Base-by-base conservation (phyloP, 2,329 filamentous ascomycete genomes). In the Curvularia sp. region DNA sequence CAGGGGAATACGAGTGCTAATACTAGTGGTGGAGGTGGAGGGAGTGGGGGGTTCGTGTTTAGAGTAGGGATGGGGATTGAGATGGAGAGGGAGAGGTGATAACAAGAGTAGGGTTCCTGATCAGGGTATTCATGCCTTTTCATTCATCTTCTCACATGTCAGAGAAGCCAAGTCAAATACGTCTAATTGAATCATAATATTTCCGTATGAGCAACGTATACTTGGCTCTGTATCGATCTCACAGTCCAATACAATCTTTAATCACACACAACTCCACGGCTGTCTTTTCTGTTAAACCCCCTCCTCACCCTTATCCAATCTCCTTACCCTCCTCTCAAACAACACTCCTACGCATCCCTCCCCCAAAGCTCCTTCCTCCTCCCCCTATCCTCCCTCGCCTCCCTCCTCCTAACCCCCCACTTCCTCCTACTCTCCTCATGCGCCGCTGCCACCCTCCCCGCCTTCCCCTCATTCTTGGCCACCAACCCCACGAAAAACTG, bases 401-500 rank as follows among this genome's bases (percentile, higher is more conserved):
- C 82, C 61, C 80, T 81, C 75, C 85, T 84, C 77, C 82, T 83
- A 50, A 74, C 72, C 31, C 88, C 88, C 88, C 88, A 90, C 75
- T 79, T 82, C 55, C 77, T 80, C 78, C 86, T 86, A 44, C 85
- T 80, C 47, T 77, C 81, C 68, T 85, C 82, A 67, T 86, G 71
- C 65, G 77, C 83, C 80, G 61, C 82, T 41, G 75, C 74, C 10
- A 81, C 78, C 60, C 73, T 65, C 65, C 75, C 73, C 58, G 75
- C 77, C 73, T 79, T 79, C 55, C 72, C 75, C 54, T 73, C 66
- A 43, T 65, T 70, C 59, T 82, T 83, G 30, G 83, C 84, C 62
- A 87, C 84, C 78, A 88, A 79, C 9, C 83, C 83, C 46, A 89
- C 82, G 64, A 89, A 89, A 51, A 88, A 83, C 57, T 84, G 80